Evolutionary conservation across 257 asterid genomes (phyloP).

Genomic region (Ilex asprella): DNA sequence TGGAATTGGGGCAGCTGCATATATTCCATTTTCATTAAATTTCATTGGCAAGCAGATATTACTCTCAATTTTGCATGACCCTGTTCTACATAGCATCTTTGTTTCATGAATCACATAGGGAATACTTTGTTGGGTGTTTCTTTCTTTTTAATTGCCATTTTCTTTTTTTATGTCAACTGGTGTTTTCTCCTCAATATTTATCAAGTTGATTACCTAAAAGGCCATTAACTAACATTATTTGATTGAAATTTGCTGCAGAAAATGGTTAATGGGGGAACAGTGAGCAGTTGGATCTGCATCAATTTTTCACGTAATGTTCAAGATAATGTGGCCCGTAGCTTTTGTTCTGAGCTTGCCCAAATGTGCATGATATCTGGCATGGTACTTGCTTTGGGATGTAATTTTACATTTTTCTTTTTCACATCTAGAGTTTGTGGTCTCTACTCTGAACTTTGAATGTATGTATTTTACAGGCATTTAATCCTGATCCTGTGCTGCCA

Average conservation of each 20-base stretch:
- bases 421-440: too few species aligned
- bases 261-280: slow-evolving; percentile 95
- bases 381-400: slow-evolving; percentile 30
- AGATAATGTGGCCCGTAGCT: slow-evolving; percentile 54
- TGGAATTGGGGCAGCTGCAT: not conserved
- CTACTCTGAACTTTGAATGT: too few species aligned
- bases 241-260: slow-evolving; percentile 40
- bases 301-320: slow-evolving; percentile 79
- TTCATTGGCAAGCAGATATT: not conserved
- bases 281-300: slow-evolving; percentile 75
- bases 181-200: not conserved
- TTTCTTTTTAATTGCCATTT: too few species aligned
- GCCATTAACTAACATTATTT: not conserved
- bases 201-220: not conserved
- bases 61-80: too few species aligned
- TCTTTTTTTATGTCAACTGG: not conserved
- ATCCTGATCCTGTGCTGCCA: slow-evolving; percentile 74
- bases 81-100: not conserved
- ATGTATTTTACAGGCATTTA: slow-evolving; percentile 42
- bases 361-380: slow-evolving; percentile 94
- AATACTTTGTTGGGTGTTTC: too few species aligned
- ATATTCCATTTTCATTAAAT: not conserved
- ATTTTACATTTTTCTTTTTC: not conserved
- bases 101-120: too few species aligned
- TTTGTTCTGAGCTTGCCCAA: slow-evolving; percentile 84